Evolutionary conservation across 306 rosid species (phyloP).

Genomic region (Malus asiatica): DNA sequence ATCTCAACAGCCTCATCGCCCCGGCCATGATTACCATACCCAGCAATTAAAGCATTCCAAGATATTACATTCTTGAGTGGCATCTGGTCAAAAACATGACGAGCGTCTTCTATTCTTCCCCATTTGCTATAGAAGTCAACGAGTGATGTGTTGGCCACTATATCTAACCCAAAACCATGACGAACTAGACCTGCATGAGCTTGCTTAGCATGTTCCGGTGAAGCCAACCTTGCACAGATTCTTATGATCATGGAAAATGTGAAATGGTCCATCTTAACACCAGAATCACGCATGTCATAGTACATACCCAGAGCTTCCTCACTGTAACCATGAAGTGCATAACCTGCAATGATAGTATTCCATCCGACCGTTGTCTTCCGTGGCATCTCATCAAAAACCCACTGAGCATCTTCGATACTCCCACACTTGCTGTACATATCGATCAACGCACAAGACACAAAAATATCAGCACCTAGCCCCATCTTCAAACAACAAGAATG

Average conservation of each 20-base stretch:
- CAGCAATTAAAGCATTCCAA: slow-evolving; percentile 87
- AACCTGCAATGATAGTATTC: slow-evolving; percentile 81
- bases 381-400: slow-evolving; percentile 70
- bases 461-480: slow-evolving; percentile 42
- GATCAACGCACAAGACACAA: slow-evolving; percentile 67
- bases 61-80: slow-evolving; percentile 57
- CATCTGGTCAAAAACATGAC: slow-evolving; percentile 65
- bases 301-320: slow-evolving; percentile 68
- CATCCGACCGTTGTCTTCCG: slow-evolving; percentile 71
- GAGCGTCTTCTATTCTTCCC: slow-evolving; percentile 84
- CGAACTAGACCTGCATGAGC: slow-evolving; percentile 84
- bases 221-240: slow-evolving; percentile 80
- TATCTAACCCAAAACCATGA: slow-evolving; percentile 60
- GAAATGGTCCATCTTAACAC: slow-evolving; percentile 67
- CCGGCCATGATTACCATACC: slow-evolving; percentile 76
- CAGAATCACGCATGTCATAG: slow-evolving; percentile 58
- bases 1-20: slow-evolving; percentile 66
- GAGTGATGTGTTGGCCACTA: slow-evolving; percentile 72
- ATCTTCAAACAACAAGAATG: slow-evolving; percentile 74
- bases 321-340: slow-evolving; percentile 78
- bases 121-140: slow-evolving; percentile 91
- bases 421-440: slow-evolving; percentile 91
- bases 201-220: slow-evolving; percentile 69
- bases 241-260: slow-evolving; percentile 68
- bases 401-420: slow-evolving; percentile 66